phyloP scores from a whole-genome alignment of 768 basidiomycete species.

The Leccinum arenicola region DNA sequence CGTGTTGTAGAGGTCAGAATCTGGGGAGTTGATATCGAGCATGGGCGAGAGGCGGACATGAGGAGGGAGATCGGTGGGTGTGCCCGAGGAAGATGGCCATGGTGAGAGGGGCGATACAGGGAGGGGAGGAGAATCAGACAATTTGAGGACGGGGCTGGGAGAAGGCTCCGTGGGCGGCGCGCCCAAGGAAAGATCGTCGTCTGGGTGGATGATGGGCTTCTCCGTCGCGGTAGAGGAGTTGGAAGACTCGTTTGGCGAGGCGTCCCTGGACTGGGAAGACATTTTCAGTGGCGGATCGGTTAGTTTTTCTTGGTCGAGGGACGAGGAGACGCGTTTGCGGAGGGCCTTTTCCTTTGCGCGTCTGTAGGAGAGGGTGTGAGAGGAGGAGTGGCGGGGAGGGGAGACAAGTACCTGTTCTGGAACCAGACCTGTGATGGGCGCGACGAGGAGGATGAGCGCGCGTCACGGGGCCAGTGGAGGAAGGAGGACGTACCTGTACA shows the following conservation, averaged over 20 bases:
- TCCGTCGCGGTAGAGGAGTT: constrained; percentile 38
- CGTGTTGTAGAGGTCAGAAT: constrained; percentile 34
- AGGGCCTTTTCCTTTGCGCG: constrained; percentile 83
- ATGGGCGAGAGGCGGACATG: constrained; percentile 23
- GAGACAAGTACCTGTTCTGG: constrained; percentile 65
- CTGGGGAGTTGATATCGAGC: constrained; percentile 21
- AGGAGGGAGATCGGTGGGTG: constrained; percentile 19
- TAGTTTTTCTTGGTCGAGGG: constrained; percentile 19
- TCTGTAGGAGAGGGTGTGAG: constrained; percentile 35
- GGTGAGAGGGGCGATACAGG: constrained; percentile 5
- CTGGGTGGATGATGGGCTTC: constrained; percentile 33
- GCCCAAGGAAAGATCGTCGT: constrained; percentile 11
- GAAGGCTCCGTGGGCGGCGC: constrained; percentile 3
- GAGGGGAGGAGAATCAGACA: constrained; percentile 19
- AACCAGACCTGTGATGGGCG: constrained; percentile 72
- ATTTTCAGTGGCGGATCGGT: constrained; percentile 10
- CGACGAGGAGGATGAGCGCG: constrained; percentile 22
- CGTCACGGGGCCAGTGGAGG: constrained; percentile 4
- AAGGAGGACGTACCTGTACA: constrained; percentile 76
- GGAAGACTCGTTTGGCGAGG: constrained; percentile 30
- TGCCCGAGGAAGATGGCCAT: constrained; percentile 38
- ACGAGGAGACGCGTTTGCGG: constrained; percentile 45
- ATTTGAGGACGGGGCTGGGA: constrained; percentile 20
- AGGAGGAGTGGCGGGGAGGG: constrained; percentile 2
- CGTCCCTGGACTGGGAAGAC: constrained; percentile 15